phyloP scores from a whole-genome alignment of 768 basidiomycete genomes.

The Fomitopsis serialis region DNA sequence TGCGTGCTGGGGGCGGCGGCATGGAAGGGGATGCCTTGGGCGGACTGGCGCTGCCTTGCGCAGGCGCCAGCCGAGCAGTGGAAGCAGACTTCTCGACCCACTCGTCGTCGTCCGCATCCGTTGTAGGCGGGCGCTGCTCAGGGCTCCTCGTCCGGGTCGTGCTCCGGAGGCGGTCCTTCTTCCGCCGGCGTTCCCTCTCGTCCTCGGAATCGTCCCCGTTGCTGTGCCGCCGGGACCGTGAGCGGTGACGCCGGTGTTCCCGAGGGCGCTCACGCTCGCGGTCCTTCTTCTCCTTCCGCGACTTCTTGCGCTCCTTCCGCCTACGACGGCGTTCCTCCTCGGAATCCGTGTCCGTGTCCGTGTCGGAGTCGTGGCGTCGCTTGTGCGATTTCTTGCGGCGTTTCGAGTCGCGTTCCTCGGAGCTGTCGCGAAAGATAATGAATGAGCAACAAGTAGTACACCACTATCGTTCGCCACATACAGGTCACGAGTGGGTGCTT shows the following conservation, averaged over 20 bases:
- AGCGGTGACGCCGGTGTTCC: slow-evolving; percentile 24
- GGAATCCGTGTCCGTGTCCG: slow-evolving; percentile 35
- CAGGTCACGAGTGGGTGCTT: slow-evolving; percentile 53
- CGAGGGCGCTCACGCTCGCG: slow-evolving; percentile 12
- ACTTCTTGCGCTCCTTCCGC: slow-evolving; percentile 55
- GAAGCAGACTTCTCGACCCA: slow-evolving; percentile 60
- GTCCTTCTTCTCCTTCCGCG: slow-evolving; percentile 40
- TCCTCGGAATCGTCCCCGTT: slow-evolving; percentile 28
- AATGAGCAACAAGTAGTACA: not conserved
- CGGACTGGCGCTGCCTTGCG: slow-evolving; percentile 18
- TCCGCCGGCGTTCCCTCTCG: slow-evolving; percentile 27
- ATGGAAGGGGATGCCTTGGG: slow-evolving; percentile 13
- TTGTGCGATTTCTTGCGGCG: slow-evolving; percentile 53
- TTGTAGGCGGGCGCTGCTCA: slow-evolving; percentile 18
- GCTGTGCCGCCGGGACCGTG: slow-evolving; percentile 29
- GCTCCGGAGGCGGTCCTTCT: slow-evolving; percentile 21
- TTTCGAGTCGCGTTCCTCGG: slow-evolving; percentile 45
- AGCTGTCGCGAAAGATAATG: slow-evolving; percentile 17
- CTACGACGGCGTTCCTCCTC: slow-evolving; percentile 56
- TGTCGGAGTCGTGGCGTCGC: slow-evolving; percentile 44
- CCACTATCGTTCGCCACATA: slow-evolving; percentile 29
- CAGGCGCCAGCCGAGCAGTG: slow-evolving; percentile 22
- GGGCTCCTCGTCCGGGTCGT: slow-evolving; percentile 24
- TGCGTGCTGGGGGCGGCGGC: slow-evolving; percentile 13
- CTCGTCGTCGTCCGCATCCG: slow-evolving; percentile 42